These are phyloP conservation scores for Meyerozyma elateridarum DNA, from an alignment of 1,139 yeast genomes.

Conservation along the genomic window DNA sequence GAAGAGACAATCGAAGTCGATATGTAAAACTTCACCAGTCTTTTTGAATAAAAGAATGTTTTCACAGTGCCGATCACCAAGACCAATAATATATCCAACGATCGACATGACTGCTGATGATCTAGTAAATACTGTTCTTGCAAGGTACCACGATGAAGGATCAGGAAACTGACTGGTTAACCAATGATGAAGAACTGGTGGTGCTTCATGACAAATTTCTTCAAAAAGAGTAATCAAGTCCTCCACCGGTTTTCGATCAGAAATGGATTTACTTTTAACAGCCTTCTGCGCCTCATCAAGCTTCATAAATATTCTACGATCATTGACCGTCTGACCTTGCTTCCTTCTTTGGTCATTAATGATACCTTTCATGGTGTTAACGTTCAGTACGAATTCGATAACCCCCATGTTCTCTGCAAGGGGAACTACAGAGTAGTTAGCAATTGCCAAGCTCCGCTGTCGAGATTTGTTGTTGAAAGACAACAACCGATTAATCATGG, in stretches of 20 bases:
- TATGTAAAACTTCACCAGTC: slow-evolving; percentile 81
- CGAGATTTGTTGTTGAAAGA: slow-evolving; percentile 65
- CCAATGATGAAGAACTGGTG: slow-evolving; percentile 85
- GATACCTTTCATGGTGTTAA: slow-evolving; percentile 72
- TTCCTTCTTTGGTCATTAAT: slow-evolving; percentile 42
- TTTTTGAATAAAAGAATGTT: slow-evolving; percentile 72
- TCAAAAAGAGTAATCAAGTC: slow-evolving; percentile 27
- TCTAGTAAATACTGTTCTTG: slow-evolving; percentile 69
- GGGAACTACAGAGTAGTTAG: slow-evolving; percentile 87
- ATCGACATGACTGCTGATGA: slow-evolving; percentile 96
- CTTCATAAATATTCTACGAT: slow-evolving; percentile 29
- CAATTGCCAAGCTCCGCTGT: slow-evolving; percentile 64
- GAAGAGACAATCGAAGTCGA: slow-evolving; percentile 93
- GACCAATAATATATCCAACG: slow-evolving; percentile 84
- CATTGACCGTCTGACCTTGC: slow-evolving; percentile 30
- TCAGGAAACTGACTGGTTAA: slow-evolving; percentile 85
- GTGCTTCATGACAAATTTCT: slow-evolving; percentile 38
- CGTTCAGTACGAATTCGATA: slow-evolving; percentile 89
- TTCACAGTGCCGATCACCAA: slow-evolving; percentile 96
- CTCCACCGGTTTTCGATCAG: slow-evolving; percentile 15
- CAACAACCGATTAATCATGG: slow-evolving; percentile 75
- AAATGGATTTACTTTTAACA: slow-evolving; percentile 21
- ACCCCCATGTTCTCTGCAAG: slow-evolving; percentile 83
- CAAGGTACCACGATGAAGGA: slow-evolving; percentile 82
- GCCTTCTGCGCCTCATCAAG: slow-evolving; percentile 39